Conservation (phyloP, 768 basidiomycete genomes). For the Rhizopogon vesiculosus region DNA sequence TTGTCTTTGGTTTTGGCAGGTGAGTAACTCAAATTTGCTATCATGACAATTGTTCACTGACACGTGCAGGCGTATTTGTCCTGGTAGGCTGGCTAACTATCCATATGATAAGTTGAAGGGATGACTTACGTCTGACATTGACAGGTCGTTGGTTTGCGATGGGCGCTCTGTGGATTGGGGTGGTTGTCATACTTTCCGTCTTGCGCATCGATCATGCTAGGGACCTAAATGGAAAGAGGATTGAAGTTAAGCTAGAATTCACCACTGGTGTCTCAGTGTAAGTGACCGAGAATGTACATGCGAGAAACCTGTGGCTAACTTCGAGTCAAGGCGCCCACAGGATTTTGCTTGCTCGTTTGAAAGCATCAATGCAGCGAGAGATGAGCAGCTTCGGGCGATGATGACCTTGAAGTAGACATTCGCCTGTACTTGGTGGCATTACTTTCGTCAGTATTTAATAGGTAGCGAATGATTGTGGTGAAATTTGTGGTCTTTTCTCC, state of each 20-base stretch:
- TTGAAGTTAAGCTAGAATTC: neutral
- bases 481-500: no score
- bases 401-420: neutral
- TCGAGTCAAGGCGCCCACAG: neutral
- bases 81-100: neutral
- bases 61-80: neutral
- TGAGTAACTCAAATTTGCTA: neutral
- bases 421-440: no score
- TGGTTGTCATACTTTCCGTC: neutral
- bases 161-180: neutral
- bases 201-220: neutral
- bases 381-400: neutral
- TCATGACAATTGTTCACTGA: neutral
- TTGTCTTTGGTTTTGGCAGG: neutral
- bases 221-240: neutral
- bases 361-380: neutral
- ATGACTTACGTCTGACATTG: neutral
- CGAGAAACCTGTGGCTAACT: neutral
- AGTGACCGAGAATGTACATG: neutral
- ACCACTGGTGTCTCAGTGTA: neutral
- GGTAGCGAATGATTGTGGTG: no score
- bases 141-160: neutral
- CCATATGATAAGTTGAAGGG: neutral
- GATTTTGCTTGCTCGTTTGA: neutral
- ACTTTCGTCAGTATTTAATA: no score